Base-by-base conservation (phyloP, 1,284 basidiomycete species). In the Cryptococcus maquisensis region DNA sequence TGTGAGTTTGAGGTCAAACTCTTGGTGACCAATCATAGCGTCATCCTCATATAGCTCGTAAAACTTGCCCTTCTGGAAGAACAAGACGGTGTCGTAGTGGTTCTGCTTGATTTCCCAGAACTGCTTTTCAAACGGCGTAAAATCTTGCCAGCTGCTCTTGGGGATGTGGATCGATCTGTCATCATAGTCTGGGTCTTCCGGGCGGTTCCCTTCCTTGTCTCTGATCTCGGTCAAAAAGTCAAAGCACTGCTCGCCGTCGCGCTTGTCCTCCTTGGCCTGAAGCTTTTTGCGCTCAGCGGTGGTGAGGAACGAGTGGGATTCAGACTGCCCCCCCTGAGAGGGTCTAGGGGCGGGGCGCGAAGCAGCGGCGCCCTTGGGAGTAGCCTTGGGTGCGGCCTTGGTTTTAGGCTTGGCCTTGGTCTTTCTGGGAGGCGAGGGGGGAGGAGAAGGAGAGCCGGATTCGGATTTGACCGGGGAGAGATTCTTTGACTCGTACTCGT, bases 81-180 rank as follows among this genome's bases (percentile, higher is more conserved):
- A 98, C 41, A 98, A 77, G 18, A 98, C 86, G 6, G 90, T 94
- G 75, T 95, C 92, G 69, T 84, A 93, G 68, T 95, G 91, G 66
- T 92, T 87, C 75, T 93, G 90, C 73, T 97, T 97, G 79, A 97
- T 97, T 80, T 91, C 88, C 93, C 93, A 96, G 73, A 96, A 96
- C 84, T 92, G 64, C 45, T 60, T 63, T 78, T 99, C 95, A 68
- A 99, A 99, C 0, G 94, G 93, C 0, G 93, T 94, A 67, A 99
- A 96, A 1, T 81, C 79, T 16, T 81, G 79, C 92, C 93, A 96
- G 0, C 86, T 85, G 47, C 79, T 82, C 28, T 81, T 78, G 0
- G 95, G 94, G 50, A 98, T 84, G 69, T 82, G 84, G 44, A 98
- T 77, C 0, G 96, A 97, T 55, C 95, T 81, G 3, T 88, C 88